phyloP scores from a whole-genome alignment of 2,329 filamentous ascomycete species.

The Bretziella fagacearum region DNA sequence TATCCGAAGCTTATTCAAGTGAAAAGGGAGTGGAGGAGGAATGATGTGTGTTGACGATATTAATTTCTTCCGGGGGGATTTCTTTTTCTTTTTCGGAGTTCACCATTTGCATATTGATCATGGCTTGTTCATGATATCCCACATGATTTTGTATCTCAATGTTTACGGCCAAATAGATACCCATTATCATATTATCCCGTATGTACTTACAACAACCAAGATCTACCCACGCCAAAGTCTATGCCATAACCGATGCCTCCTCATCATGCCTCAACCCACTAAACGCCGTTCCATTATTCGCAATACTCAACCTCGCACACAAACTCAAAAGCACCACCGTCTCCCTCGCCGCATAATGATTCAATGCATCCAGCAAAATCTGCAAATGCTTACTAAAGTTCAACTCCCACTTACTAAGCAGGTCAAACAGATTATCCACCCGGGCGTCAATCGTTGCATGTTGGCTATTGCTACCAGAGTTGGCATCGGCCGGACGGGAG shows the following conservation, averaged over 20 bases:
- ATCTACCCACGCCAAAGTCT: not conserved
- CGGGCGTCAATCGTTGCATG: constrained; percentile 27
- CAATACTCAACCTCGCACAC: constrained; percentile 65
- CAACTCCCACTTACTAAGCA: constrained; percentile 77
- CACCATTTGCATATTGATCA: no score
- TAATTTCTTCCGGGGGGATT: constrained; percentile 11
- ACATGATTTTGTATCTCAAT: no score
- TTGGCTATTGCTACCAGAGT: constrained; percentile 22
- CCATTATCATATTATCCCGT: no score
- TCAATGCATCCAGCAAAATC: constrained; percentile 83
- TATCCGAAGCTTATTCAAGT: constrained; percentile 39
- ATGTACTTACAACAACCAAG: no score
- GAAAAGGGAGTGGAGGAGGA: not conserved
- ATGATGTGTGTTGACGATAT: constrained; percentile 18
- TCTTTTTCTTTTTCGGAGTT: no score
- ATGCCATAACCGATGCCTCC: constrained; percentile 16
- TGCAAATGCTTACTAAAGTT: constrained; percentile 87
- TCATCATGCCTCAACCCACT: constrained; percentile 43
- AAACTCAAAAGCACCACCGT: constrained; percentile 85
- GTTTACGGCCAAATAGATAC: no score
- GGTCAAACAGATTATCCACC: constrained; percentile 67
- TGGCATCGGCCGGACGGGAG: constrained; percentile 23
- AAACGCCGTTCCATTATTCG: constrained; percentile 57
- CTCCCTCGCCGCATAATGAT: constrained; percentile 94
- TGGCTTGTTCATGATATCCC: no score